Evolutionary conservation across 208 protist genomes (phyloP).

Genomic region (Leishmania arabica): DNA sequence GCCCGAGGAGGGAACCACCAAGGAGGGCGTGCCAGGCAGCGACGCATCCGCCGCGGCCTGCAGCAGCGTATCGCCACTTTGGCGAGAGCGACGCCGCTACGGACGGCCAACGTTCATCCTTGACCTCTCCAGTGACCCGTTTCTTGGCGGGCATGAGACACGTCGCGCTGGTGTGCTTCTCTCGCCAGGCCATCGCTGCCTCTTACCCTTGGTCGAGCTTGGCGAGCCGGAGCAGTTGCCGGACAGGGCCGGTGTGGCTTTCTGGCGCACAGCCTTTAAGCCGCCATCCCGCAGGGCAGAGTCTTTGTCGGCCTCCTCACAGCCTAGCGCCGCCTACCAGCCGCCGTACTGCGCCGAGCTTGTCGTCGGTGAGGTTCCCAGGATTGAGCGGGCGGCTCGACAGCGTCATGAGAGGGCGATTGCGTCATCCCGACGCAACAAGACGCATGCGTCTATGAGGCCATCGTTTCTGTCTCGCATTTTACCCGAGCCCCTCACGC

Average conservation of each 20-base stretch:
- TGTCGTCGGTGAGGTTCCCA: slow-evolving; percentile 48
- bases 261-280: slow-evolving; percentile 27
- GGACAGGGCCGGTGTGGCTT: slow-evolving; percentile 11
- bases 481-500: background rate
- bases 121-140: slow-evolving; percentile 36
- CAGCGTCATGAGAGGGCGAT: background rate
- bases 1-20: background rate
- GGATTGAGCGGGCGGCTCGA: slow-evolving; percentile 31
- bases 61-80: background rate
- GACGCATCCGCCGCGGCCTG: background rate
- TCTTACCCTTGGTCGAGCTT: slow-evolving; percentile 20
- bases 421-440: background rate
- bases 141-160: slow-evolving; percentile 7
- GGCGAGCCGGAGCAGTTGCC: slow-evolving; percentile 16
- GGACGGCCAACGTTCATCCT: slow-evolving; percentile 31
- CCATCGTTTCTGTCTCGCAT: slow-evolving; percentile 11
- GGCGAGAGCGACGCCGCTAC: slow-evolving; percentile 22
- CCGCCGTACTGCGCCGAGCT: slow-evolving; percentile 49
- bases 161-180: slow-evolving; percentile 50
- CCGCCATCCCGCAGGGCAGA: background rate
- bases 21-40: background rate
- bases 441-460: background rate
- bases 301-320: background rate
- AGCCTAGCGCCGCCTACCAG: background rate
- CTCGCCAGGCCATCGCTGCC: slow-evolving; percentile 41